Conservation (phyloP, 148 eudicot species). For the Chenopodium suecicum region DNA sequence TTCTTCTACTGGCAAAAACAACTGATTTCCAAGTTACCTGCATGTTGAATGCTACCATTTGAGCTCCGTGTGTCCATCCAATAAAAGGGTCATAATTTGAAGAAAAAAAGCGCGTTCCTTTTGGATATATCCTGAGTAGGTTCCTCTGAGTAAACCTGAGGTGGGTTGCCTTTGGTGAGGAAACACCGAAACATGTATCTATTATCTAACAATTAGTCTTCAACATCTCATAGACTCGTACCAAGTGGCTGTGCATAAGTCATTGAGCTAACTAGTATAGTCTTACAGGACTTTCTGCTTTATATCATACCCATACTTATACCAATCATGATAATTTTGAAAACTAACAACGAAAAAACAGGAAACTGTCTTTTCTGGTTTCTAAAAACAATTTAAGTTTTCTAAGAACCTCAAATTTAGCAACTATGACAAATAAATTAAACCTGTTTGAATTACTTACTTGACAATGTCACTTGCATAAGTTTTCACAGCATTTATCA, state of each 20-base stretch:
- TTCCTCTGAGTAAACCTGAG: slow-evolving; percentile 70
- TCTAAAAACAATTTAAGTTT: not conserved
- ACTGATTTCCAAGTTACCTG: slow-evolving; percentile 37
- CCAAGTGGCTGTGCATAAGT: not conserved
- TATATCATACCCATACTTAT: not conserved
- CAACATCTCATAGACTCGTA: not conserved
- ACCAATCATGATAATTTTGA: not conserved
- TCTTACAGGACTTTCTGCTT: not conserved
- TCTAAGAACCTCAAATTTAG: not conserved
- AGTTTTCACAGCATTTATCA: slow-evolving; percentile 31
- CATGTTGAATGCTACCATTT: slow-evolving; percentile 83
- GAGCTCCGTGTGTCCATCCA: slow-evolving; percentile 79
- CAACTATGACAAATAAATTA: no score
- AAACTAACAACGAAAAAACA: not conserved
- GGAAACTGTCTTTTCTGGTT: not conserved
- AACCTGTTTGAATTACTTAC: slow-evolving; percentile 22
- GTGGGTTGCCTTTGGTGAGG: not conserved
- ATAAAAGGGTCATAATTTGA: slow-evolving; percentile 60
- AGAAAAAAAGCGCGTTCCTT: slow-evolving; percentile 54
- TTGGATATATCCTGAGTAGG: slow-evolving; percentile 66
- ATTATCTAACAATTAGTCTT: not conserved
- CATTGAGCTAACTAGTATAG: not conserved
- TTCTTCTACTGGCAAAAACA: not conserved
- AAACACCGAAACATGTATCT: not conserved
- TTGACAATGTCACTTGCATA: slow-evolving; percentile 44